Evolutionary conservation across 1,139 yeast genomes (phyloP).

Genomic region (Kodamaea sp.): DNA sequence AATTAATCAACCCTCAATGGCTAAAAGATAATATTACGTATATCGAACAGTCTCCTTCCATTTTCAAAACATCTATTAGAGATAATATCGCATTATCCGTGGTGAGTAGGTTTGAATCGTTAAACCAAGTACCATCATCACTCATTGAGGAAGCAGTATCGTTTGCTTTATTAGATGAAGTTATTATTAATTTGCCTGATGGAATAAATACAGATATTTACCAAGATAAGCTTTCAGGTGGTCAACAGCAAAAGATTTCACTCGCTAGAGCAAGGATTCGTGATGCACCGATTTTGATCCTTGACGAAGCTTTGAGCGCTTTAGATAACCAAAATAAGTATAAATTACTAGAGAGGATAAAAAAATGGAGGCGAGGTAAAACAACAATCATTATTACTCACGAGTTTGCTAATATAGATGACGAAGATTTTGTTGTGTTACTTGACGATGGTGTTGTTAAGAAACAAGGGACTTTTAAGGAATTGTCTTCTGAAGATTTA

Average conservation of each 20-base stretch:
- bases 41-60: slow-evolving; percentile 64
- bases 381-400: slow-evolving; percentile 85
- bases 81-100: slow-evolving; percentile 60
- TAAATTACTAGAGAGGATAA: slow-evolving; percentile 45
- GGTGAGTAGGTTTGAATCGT: slow-evolving; percentile 18
- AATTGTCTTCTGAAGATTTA: slow-evolving; percentile 13
- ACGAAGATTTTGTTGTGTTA: slow-evolving; percentile 52
- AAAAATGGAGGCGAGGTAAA: slow-evolving; percentile 58
- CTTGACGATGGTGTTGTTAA: slow-evolving; percentile 58
- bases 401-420: slow-evolving; percentile 54
- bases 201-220: slow-evolving; percentile 56
- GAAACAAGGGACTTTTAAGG: slow-evolving; percentile 20
- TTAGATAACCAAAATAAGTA: slow-evolving; percentile 54
- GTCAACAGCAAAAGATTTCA: slow-evolving; percentile 80
- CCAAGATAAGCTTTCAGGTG: slow-evolving; percentile 71
- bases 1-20: slow-evolving; percentile 46
- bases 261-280: slow-evolving; percentile 77
- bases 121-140: slow-evolving; percentile 22
- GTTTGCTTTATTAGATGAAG: slow-evolving; percentile 48
- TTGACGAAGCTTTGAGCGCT: slow-evolving; percentile 87
- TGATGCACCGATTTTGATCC: slow-evolving; percentile 66
- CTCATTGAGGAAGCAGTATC: slow-evolving; percentile 45
- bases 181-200: slow-evolving; percentile 45
- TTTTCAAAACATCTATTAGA: slow-evolving; percentile 61
- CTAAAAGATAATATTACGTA: slow-evolving; percentile 61